Evolutionary conservation across 225 moss, liverwort and hornwort species (phyloP), one percentile per base, ranked within the genome.

Genomic region (Ulota crispa): DNA sequence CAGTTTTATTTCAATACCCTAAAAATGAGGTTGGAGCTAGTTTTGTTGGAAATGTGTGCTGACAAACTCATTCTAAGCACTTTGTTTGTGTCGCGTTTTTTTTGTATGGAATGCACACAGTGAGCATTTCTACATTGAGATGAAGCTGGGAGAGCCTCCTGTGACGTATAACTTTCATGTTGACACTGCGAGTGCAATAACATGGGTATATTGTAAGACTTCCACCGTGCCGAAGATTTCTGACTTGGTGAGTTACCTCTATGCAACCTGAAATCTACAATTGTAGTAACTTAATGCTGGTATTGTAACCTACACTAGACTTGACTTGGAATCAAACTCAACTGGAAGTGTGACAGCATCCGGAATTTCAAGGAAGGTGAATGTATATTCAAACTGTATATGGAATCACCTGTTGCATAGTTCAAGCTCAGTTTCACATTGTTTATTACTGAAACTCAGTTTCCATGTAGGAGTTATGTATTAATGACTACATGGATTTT

Each of bases 71-170:
- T 34, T 54, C 16, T 10, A 32, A 15, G 37, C 21, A 64, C 7
- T 50, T 77, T n/a, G 12, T n/a, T 36, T 45, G 32, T 8, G 20
- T 54, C 16, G 39, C 19, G 39, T 18, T 74, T 56, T 47, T 52
- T 41, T 75, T 80, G 21, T 64, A 53, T 80, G 42, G 32, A 75
- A 78, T 80, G 32, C 32, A 27, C 8, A 18, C 79, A 87, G 82
- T 9, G 42, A 82, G n/a, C 31, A 36, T 0, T 60, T 85, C 42
- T 85, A 82, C 72, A 61, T 87, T 30, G n/a, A 82, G 60, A 34
- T 85, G 76, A 79, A 87, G 54, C n/a, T 85, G 61, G 79, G 87
- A 65, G 42, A 61, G 31, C 87, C 82, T 66, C 75, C 71, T 21
- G 20, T 20, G 20, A 54, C 64, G 21, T 87, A 70, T 23, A 23